Percentiles rank a stretch among this genome's conserved stretches.
phyloP scores from a whole-genome alignment of 2,329 filamentous ascomycete species.

The Cytospora schulzeri region DNA sequence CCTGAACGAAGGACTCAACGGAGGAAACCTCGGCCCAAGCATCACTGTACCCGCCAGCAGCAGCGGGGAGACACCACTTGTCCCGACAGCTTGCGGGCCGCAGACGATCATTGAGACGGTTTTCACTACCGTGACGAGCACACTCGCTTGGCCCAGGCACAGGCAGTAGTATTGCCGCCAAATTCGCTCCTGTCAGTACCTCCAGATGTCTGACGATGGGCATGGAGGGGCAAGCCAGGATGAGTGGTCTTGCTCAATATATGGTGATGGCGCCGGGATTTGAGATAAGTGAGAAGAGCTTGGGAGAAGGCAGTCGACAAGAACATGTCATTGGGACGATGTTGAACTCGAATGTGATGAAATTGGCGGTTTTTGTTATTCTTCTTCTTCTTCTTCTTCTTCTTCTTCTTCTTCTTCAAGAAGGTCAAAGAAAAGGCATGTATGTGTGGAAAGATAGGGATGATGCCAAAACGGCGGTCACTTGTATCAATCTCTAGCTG shows the following conservation, averaged over 20 bases:
- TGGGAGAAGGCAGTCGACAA: background rate
- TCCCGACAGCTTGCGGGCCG: background rate
- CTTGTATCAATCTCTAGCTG: background rate
- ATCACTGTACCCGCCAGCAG: background rate
- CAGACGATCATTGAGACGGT: background rate
- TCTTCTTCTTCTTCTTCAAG: too few relatives aligned
- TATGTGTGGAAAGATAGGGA: too few relatives aligned
- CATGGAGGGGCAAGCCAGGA: constrained; percentile 37
- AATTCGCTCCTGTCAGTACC: background rate
- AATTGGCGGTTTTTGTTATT: background rate
- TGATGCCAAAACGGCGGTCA: background rate
- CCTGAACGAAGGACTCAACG: background rate
- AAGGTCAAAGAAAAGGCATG: too few relatives aligned
- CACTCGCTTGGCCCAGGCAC: background rate
- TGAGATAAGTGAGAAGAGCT: background rate
- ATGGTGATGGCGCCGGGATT: background rate
- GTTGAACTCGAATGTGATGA: background rate
- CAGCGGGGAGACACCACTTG: background rate
- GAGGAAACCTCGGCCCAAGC: background rate
- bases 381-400: too few relatives aligned
- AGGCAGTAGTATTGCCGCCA: background rate
- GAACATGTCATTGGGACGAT: background rate
- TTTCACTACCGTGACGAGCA: background rate
- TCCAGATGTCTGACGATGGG: constrained; percentile 33
- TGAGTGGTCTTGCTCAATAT: background rate